Evolutionary conservation across 2,329 filamentous ascomycete species (phyloP).

Genomic region (Madurella fahalii): DNA sequence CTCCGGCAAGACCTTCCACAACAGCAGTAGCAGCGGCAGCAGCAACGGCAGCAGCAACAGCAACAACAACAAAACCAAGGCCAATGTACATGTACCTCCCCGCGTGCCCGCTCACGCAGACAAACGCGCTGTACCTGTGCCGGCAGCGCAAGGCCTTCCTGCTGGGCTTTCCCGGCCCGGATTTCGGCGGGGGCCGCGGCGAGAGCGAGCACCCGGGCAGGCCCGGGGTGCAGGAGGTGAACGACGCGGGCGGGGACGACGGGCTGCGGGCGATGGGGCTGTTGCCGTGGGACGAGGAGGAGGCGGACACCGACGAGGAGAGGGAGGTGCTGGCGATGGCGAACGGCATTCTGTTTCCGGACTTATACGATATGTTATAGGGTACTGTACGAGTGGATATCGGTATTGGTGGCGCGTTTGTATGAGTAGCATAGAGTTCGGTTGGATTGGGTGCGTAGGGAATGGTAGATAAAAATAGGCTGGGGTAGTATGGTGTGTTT

Average conservation of each 20-base stretch:
- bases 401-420: background rate
- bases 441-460: too few relatives aligned
- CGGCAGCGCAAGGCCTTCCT: conserved; percentile 41
- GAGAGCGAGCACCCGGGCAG: conserved; percentile 34
- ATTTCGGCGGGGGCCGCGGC: conserved; percentile 35
- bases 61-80: conserved; percentile 1
- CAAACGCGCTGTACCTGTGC: conserved; percentile 40
- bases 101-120: conserved; percentile 39
- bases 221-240: conserved; percentile 36
- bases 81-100: conserved; percentile 37
- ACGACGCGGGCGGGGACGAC: conserved; percentile 38
- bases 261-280: conserved; percentile 40
- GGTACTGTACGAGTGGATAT: background rate
- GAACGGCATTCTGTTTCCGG: conserved; percentile 40
- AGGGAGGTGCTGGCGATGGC: conserved; percentile 35
- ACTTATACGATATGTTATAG: conserved; percentile 32
- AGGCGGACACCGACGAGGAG: conserved; percentile 32
- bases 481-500: too few relatives aligned
- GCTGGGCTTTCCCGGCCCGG: conserved; percentile 38
- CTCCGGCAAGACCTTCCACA: background rate
- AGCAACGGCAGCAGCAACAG: background rate
- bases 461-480: too few relatives aligned
- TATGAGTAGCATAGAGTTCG: too few relatives aligned
- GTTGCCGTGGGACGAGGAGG: conserved; percentile 39
- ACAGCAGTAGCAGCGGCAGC: conserved; percentile 30